Conservation (phyloP, 2,329 filamentous ascomycete species). For the Iodosphaeria phyllophila region DNA sequence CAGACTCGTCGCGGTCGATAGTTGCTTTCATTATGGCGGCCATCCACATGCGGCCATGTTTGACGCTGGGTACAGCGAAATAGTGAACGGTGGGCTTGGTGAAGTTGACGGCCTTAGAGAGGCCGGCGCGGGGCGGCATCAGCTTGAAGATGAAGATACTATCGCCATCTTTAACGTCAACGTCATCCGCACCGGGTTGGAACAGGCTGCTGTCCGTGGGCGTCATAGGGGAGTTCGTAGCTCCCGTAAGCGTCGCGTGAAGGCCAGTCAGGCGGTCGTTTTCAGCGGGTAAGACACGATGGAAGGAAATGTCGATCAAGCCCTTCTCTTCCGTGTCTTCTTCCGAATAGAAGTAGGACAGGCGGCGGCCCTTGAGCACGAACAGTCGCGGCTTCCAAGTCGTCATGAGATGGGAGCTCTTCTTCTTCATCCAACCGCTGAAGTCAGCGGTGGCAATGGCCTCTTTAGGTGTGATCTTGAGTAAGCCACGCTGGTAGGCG, state of each 20-base stretch:
- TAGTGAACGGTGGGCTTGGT: constrained; percentile 96
- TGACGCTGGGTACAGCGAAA: constrained; percentile 83
- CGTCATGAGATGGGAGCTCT: constrained; percentile 86
- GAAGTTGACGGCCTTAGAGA: constrained; percentile 85
- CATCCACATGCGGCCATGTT: constrained; percentile 91
- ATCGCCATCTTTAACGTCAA: constrained; percentile 34
- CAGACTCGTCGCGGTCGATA: constrained; percentile 74
- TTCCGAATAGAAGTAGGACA: constrained; percentile 94
- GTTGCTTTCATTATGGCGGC: constrained; percentile 97
- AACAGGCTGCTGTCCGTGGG: constrained; percentile 26
- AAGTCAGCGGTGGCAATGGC: constrained; percentile 81
- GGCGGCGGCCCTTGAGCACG: constrained; percentile 71
- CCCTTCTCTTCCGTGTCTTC: constrained; percentile 85
- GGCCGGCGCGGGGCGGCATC: constrained; percentile 69
- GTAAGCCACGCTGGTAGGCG: constrained; percentile 73
- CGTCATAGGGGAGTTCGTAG: constrained; percentile 47
- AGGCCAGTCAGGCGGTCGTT: constrained; percentile 79
- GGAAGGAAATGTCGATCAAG: constrained; percentile 92
- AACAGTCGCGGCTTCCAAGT: constrained; percentile 98
- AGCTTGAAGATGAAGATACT: constrained; percentile 97
- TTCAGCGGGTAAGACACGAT: constrained; percentile 87
- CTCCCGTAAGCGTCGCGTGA: constrained; percentile 80
- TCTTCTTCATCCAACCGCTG: constrained; percentile 99
- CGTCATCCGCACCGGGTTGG: constrained; percentile 22
- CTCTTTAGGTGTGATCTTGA: constrained; percentile 64